These are phyloP conservation scores for Microstegium vimineum DNA, from an alignment of 176 grass and related monocot genomes.

Conservation along the genomic window DNA sequence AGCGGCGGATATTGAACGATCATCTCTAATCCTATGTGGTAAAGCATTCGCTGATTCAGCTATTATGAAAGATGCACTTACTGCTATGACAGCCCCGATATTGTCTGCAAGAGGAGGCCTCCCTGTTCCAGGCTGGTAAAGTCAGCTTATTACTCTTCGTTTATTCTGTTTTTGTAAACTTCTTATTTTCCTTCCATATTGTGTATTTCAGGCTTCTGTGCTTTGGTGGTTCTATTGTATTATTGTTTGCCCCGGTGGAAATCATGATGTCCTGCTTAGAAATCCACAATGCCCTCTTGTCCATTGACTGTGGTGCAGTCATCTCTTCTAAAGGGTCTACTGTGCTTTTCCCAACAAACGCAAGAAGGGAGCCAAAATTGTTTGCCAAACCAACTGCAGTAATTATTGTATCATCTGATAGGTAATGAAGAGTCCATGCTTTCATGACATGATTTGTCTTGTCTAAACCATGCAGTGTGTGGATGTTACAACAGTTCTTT, in stretches of 20 bases:
- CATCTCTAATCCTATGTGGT: slow-evolving; percentile 78
- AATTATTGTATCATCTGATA: slow-evolving; percentile 65
- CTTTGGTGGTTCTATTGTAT: slow-evolving; percentile 43
- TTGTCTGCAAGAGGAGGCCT: slow-evolving; percentile 76
- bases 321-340: slow-evolving; percentile 50
- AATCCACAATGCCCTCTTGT: slow-evolving; percentile 47
- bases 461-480: neutral
- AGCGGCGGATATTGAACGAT: slow-evolving; percentile 67
- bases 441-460: slow-evolving; percentile 15
- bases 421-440: slow-evolving; percentile 41
- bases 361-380: slow-evolving; percentile 19
- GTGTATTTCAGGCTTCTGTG: slow-evolving; percentile 57
- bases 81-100: slow-evolving; percentile 71
- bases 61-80: slow-evolving; percentile 62
- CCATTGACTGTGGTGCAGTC: slow-evolving; percentile 52
- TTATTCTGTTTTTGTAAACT: neutral
- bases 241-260: slow-evolving; percentile 66
- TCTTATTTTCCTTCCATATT: slow-evolving; percentile 17
- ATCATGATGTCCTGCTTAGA: slow-evolving; percentile 41
- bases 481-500: neutral
- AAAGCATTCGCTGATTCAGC: slow-evolving; percentile 68
- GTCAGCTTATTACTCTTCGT: neutral
- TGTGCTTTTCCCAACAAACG: slow-evolving; percentile 54
- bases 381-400: slow-evolving; percentile 47
- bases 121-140: slow-evolving; percentile 68